Percentiles rank a stretch among this genome's conserved stretches.
Conservation (phyloP, 768 basidiomycete species). For the Leccinum boreale region DNA sequence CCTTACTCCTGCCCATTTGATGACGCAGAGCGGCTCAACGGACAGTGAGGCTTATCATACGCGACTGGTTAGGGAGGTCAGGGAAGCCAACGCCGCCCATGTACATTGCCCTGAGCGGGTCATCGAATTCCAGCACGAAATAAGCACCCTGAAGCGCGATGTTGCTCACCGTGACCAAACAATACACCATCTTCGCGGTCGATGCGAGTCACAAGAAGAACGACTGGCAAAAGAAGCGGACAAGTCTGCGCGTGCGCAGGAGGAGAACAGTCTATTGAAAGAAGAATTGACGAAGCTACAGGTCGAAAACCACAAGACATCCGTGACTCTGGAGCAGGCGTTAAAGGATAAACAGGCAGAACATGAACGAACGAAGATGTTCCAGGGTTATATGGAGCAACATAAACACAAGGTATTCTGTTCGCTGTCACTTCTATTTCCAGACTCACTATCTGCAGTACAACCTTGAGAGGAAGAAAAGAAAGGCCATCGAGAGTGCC, state of each 20-base stretch:
- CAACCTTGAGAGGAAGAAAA: slow-evolving; percentile 26
- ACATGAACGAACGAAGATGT: slow-evolving; percentile 21
- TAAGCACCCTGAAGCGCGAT: slow-evolving; percentile 7
- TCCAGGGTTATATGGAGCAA: slow-evolving; percentile 18
- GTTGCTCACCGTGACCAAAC: slow-evolving; percentile 4
- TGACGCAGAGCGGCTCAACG: neutral
- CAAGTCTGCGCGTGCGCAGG: slow-evolving; percentile 1
- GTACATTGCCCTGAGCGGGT: slow-evolving; percentile 10
- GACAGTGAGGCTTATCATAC: slow-evolving; percentile 4
- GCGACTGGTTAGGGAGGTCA: slow-evolving; percentile 14
- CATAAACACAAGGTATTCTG: slow-evolving; percentile 23
- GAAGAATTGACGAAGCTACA: slow-evolving; percentile 23
- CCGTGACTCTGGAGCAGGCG: slow-evolving; percentile 15
- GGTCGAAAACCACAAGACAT: slow-evolving; percentile 22
- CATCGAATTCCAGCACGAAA: slow-evolving; percentile 11
- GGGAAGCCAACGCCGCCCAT: slow-evolving; percentile 11
- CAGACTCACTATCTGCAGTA: slow-evolving; percentile 11
- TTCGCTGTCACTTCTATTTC: neutral
- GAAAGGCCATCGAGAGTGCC: slow-evolving; percentile 20
- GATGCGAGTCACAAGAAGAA: slow-evolving; percentile 12
- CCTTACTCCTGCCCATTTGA: slow-evolving; percentile 19
- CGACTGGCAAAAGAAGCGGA: slow-evolving; percentile 9
- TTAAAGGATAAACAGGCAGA: slow-evolving; percentile 12
- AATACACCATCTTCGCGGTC: slow-evolving; percentile 13
- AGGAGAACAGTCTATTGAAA: slow-evolving; percentile 11